Evolutionary conservation across 768 basidiomycete genomes (phyloP), one percentile per base, ranked within the genome.

Genomic region (Hortiboletus campestris): DNA sequence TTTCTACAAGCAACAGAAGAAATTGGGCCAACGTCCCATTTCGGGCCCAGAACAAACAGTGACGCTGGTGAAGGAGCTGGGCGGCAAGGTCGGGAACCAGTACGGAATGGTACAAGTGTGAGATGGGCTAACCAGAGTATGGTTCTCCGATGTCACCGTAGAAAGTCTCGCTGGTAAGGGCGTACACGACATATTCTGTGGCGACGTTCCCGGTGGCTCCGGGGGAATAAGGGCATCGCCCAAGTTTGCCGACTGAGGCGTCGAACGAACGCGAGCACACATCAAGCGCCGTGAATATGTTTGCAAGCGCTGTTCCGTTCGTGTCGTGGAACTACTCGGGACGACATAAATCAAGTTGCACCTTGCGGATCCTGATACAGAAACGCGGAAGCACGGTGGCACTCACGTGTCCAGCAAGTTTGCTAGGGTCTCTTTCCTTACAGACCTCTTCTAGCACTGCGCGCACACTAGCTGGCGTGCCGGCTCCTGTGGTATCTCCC

Each of bases 151-250:
- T 57, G 63, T 75, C 5, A 83, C 84, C 5, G 75, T 80, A 68
- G 84, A 84, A 44, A 74, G 77, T 11, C 85, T 86, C 48, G 74
- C 84, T 61, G 78, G 81, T 58, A 9, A 98, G 79, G 0, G 90
- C 88, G 59, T 97, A 94, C 10, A 96, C 77, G 1, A 96, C 83
- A 61, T 96, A 91, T 63, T 98, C 95, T 0, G 96, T 98, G 0
- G 93, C 87, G 17, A 97, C 91, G 62, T 97, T 97, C 16, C 96
- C 95, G 0, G 93, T 94, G 14, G 95, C 94, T 6, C 94, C 94
- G 2, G 95, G 96, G 2, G 95, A 94, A 72, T 92, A 98, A 3
- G 95, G 95, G 65, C 96, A 98, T 17, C 95, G 94, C 4, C 96
- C 95, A 1, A 98, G 84, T 0, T 94, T 94, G 17, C 88, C 93